A percentile compares a stretch with the other conserved stretches of the same genome.
Conservation (phyloP, 1,284 basidiomycete genomes). For the Inonotus hispidus region DNA sequence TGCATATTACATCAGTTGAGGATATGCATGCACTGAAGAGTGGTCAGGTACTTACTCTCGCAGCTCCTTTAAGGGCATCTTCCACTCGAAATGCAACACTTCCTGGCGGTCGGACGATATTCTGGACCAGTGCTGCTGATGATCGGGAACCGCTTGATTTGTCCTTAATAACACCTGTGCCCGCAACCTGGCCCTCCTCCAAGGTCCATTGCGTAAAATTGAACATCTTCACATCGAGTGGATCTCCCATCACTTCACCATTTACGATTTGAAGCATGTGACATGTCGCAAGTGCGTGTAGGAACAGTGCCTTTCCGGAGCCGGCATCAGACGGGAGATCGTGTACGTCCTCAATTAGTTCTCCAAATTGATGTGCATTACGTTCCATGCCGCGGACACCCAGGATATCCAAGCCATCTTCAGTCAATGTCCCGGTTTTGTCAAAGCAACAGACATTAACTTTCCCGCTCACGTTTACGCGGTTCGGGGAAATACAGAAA, state of each 20-base stretch:
- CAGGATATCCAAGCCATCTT: constrained; percentile 96
- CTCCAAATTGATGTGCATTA: constrained; percentile 75
- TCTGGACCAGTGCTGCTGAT: constrained; percentile 91
- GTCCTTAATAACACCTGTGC: constrained; percentile 64
- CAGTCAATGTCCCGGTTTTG: constrained; percentile 98
- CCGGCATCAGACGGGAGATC: constrained; percentile 72
- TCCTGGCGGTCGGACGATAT: constrained; percentile 93
- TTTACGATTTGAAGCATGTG: constrained; percentile 94
- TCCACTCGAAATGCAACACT: constrained; percentile 85
- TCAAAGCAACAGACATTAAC: constrained; percentile 99
- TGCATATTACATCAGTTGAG: constrained; percentile 30
- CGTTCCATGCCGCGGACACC: constrained; percentile 84
- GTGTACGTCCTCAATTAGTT: constrained; percentile 82
- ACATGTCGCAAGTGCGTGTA: constrained; percentile 94
- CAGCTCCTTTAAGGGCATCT: constrained; percentile 81
- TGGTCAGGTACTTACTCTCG: constrained; percentile 49
- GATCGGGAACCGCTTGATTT: constrained; percentile 60
- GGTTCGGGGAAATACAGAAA: constrained; percentile 95
- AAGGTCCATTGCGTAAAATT: constrained; percentile 95
- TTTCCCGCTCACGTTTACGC: constrained; percentile 96
- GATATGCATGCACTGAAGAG: not conserved
- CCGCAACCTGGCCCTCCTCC: constrained; percentile 81
- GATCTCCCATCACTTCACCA: constrained; percentile 89
- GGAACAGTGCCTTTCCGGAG: constrained; percentile 77
- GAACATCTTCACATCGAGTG: constrained; percentile 97